These are phyloP conservation scores for Aspergillus conjunctus DNA, from an alignment of 495 filamentous ascomycete genomes.

Conservation along the genomic window DNA sequence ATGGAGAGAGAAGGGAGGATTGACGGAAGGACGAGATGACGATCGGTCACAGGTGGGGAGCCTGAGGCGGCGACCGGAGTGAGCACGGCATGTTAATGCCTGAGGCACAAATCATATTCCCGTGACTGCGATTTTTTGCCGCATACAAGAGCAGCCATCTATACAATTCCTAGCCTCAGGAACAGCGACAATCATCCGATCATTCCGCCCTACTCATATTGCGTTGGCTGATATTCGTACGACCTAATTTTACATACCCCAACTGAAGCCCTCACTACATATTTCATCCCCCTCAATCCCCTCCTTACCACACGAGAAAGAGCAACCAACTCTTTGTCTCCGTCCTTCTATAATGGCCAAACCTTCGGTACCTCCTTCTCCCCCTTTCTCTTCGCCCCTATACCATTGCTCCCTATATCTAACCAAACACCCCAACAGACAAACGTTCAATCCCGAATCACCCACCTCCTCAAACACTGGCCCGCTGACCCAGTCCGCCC, in stretches of 20 bases:
- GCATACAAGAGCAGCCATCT: slow-evolving; percentile 8
- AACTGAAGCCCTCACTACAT: too few species aligned
- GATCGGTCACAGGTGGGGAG: not conserved
- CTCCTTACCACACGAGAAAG: not conserved
- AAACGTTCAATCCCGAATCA: slow-evolving; percentile 57
- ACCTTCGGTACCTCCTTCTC: slow-evolving; percentile 31
- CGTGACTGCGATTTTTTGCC: slow-evolving; percentile 24
- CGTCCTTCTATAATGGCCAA: slow-evolving; percentile 32
- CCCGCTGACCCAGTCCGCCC: slow-evolving; percentile 78
- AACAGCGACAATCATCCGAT: too few species aligned
- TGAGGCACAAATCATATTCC: slow-evolving; percentile 15
- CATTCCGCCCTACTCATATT: not conserved
- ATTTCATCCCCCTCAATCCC: not conserved
- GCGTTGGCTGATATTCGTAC: not conserved
- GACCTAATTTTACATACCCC: too few species aligned
- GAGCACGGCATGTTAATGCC: slow-evolving; percentile 11
- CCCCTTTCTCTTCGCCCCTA: not conserved
- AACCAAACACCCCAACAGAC: slow-evolving; percentile 31
- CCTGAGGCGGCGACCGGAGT: slow-evolving; percentile 15
- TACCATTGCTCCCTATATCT: slow-evolving; percentile 7
- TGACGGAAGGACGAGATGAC: slow-evolving; percentile 15
- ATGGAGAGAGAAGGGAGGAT: slow-evolving; percentile 25
- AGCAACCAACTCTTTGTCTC: not conserved
- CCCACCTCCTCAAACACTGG: slow-evolving; percentile 67
- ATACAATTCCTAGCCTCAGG: too few species aligned